A percentile compares a stretch with the other conserved stretches of the same genome.
Evolutionary conservation across 768 basidiomycete genomes (phyloP).

Genomic region (Kondoa malvinella): DNA sequence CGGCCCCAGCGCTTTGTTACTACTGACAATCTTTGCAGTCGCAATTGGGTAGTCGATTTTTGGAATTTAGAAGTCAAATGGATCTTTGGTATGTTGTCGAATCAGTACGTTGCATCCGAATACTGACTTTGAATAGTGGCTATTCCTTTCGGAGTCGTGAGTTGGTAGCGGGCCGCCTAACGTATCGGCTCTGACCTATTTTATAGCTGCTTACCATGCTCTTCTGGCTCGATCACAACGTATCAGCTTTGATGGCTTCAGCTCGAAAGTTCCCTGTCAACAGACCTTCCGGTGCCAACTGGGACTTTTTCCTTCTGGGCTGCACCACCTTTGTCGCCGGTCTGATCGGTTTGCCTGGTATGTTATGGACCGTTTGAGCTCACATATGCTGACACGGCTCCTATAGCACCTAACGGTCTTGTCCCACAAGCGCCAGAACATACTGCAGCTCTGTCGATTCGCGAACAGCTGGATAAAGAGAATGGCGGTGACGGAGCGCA

Average conservation of each 20-base stretch:
- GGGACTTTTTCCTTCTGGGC: constrained; percentile 51
- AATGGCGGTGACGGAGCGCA: neutral
- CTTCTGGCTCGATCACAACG: constrained; percentile 67
- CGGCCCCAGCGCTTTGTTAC: rapidly evolving
- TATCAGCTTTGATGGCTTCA: constrained; percentile 64
- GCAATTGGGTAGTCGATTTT: constrained; percentile 70
- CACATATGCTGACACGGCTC: constrained; percentile 32
- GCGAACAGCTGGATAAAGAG: constrained; percentile 10
- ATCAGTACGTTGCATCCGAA: no score
- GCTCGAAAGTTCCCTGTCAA: constrained; percentile 69
- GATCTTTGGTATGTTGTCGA: no score
- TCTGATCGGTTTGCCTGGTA: constrained; percentile 36
- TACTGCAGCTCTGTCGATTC: constrained; percentile 48
- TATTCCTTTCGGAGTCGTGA: constrained; percentile 60
- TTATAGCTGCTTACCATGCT: constrained; percentile 54
- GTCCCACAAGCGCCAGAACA: constrained; percentile 68
- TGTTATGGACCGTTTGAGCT: neutral
- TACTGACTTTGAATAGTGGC: no score
- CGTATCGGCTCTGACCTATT: neutral
- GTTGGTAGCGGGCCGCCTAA: neutral
- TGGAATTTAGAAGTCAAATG: constrained; percentile 78
- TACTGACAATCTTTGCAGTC: constrained; percentile 31
- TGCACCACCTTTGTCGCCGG: constrained; percentile 77
- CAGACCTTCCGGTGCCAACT: constrained; percentile 54
- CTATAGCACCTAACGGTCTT: constrained; percentile 62